Percentiles rank a stretch among this genome's conserved stretches.
Evolutionary conservation across 73 alveolate species (phyloP).

Genomic region (Paramecium octaurelia): DNA sequence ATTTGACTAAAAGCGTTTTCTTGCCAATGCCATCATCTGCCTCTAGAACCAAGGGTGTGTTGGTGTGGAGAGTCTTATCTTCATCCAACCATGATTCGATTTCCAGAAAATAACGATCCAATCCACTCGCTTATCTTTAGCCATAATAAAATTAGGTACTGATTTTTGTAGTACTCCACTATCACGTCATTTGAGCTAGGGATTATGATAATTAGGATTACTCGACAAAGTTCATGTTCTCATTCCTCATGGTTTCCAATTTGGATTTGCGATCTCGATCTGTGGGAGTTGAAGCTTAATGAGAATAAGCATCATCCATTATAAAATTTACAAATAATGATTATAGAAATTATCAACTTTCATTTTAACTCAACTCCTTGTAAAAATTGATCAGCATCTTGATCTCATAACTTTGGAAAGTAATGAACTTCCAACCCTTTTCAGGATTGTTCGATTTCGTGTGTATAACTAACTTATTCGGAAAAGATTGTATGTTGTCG

Average conservation of each 20-base stretch:
- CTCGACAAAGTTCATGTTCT: slow-evolving; percentile 43
- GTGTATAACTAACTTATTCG: not conserved
- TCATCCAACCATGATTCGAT: slow-evolving; percentile 59
- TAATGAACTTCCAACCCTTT: not conserved
- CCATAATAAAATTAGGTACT: not conserved
- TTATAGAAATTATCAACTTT: not conserved
- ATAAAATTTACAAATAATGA: not conserved
- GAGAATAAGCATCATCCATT: not conserved
- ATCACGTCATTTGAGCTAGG: not conserved
- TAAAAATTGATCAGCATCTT: not conserved
- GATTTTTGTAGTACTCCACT: slow-evolving; percentile 39
- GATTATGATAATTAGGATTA: not conserved
- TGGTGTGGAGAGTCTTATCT: slow-evolving; percentile 27
- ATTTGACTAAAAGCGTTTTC: slow-evolving; percentile 64
- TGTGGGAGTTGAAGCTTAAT: not conserved
- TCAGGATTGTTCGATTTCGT: not conserved
- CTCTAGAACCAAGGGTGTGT: slow-evolving; percentile 65
- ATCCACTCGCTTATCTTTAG: slow-evolving; percentile 46
- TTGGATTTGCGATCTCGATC: not conserved
- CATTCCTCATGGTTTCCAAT: not conserved
- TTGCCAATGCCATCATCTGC: slow-evolving; percentile 78
- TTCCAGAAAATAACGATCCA: slow-evolving; percentile 55
- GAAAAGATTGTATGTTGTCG: not conserved
- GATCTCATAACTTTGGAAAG: not conserved
- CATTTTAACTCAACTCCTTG: not conserved